A percentile compares a stretch with the other conserved stretches of the same genome.
Conservation (phyloP, 768 basidiomycete genomes). For the Boletus vermiculosoides region DNA sequence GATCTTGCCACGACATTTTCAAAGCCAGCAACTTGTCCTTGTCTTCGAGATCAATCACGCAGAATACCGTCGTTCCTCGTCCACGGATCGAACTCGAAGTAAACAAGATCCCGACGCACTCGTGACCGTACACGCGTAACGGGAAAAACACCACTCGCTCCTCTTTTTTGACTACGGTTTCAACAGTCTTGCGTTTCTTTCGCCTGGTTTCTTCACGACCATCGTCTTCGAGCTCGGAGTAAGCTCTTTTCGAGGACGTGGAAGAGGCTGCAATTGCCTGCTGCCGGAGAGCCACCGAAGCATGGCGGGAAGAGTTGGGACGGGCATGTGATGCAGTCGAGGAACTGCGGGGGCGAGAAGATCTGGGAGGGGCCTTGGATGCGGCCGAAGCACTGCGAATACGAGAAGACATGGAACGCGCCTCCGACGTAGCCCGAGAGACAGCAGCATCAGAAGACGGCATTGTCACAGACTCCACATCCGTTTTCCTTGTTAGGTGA, state of each 20-base stretch:
- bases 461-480: neutral
- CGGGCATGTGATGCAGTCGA: neutral
- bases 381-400: neutral
- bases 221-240: neutral
- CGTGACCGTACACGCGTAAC: neutral
- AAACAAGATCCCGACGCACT: constrained; percentile 7
- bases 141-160: neutral
- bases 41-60: neutral
- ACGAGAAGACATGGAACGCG: neutral
- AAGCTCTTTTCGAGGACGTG: neutral
- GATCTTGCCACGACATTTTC: constrained; percentile 15
- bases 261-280: neutral
- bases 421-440: neutral
- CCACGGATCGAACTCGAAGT: constrained; percentile 14
- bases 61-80: constrained; percentile 9
- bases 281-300: neutral
- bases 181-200: neutral
- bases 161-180: neutral
- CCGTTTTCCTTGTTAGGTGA: no score
- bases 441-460: neutral
- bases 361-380: neutral
- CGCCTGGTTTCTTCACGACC: neutral
- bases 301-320: neutral
- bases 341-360: neutral
- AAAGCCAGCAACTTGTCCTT: neutral